These are phyloP conservation scores for Paraconiothyrium sp. DNA, from an alignment of 2,329 filamentous ascomycete genomes.

Conservation along the genomic window DNA sequence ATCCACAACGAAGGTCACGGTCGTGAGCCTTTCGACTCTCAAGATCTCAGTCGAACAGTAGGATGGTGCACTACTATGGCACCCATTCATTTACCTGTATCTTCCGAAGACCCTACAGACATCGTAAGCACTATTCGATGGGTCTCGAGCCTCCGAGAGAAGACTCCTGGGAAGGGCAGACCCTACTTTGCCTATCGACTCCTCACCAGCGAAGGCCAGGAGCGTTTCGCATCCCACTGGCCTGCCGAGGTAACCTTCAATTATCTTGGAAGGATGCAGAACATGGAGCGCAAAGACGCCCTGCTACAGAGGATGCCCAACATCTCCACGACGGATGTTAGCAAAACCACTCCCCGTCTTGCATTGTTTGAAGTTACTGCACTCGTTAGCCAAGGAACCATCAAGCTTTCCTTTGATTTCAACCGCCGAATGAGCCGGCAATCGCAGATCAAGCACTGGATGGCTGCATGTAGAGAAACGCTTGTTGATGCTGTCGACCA, in stretches of 20 bases:
- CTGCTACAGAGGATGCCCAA: slow-evolving; percentile 35
- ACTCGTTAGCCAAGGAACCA: slow-evolving; percentile 38
- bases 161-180: slow-evolving; percentile 43
- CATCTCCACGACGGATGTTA: slow-evolving; percentile 36
- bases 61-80: slow-evolving; percentile 61
- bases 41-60: slow-evolving; percentile 60
- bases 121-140: slow-evolving; percentile 44
- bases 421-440: slow-evolving; percentile 45
- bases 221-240: slow-evolving; percentile 42
- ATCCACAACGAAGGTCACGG: slow-evolving; percentile 62
- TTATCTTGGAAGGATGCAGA: slow-evolving; percentile 43
- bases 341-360: slow-evolving; percentile 38
- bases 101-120: slow-evolving; percentile 36
- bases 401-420: slow-evolving; percentile 44
- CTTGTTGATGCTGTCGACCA: slow-evolving; percentile 44
- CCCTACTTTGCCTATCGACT: slow-evolving; percentile 44
- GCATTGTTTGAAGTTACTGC: slow-evolving; percentile 45
- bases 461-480: slow-evolving; percentile 38
- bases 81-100: slow-evolving; percentile 38
- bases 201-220: slow-evolving; percentile 36
- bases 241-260: slow-evolving; percentile 47
- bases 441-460: slow-evolving; percentile 40
- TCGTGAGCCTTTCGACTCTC: slow-evolving; percentile 56
- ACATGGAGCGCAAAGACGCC: slow-evolving; percentile 41
- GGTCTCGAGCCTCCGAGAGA: slow-evolving; percentile 43